Conservation (phyloP, 208 protist species). For the Acanthamoeba lugdunensis region DNA sequence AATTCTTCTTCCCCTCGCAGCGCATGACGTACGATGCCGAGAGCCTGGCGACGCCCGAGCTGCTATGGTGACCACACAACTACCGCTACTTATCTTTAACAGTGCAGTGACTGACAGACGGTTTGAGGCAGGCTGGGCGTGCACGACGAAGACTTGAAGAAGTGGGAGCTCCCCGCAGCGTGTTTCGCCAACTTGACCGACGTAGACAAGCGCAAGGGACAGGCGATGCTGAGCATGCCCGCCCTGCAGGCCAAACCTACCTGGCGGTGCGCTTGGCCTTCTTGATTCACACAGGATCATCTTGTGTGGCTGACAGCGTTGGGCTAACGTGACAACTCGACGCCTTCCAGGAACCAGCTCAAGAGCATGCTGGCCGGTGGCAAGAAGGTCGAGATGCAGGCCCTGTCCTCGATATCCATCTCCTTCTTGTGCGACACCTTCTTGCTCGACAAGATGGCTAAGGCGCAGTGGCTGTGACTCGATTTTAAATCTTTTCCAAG, state of each 20-base stretch:
- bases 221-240: constrained; percentile 50
- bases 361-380: not conserved
- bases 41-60: constrained; percentile 42
- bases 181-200: constrained; percentile 20
- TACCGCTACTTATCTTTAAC: too few relatives aligned
- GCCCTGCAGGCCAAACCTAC: constrained; percentile 54
- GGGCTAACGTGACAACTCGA: not conserved
- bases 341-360: constrained; percentile 28
- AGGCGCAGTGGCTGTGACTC: not conserved
- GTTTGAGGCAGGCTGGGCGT: not conserved
- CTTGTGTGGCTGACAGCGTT: too few relatives aligned
- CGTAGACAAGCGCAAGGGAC: constrained; percentile 34
- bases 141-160: not conserved
- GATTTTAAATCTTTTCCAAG: not conserved
- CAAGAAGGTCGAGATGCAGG: constrained; percentile 57
- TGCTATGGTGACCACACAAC: not conserved
- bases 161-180: not conserved
- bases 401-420: constrained; percentile 25
- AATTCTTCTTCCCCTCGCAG: not conserved
- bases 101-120: not conserved
- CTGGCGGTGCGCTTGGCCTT: constrained; percentile 16
- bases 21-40: constrained; percentile 56
- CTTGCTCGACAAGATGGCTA: not conserved
- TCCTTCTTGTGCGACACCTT: constrained; percentile 73
- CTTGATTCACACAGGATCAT: not conserved